phyloP scores from a whole-genome alignment of 768 basidiomycete genomes.

The Termitomyces sp. region DNA sequence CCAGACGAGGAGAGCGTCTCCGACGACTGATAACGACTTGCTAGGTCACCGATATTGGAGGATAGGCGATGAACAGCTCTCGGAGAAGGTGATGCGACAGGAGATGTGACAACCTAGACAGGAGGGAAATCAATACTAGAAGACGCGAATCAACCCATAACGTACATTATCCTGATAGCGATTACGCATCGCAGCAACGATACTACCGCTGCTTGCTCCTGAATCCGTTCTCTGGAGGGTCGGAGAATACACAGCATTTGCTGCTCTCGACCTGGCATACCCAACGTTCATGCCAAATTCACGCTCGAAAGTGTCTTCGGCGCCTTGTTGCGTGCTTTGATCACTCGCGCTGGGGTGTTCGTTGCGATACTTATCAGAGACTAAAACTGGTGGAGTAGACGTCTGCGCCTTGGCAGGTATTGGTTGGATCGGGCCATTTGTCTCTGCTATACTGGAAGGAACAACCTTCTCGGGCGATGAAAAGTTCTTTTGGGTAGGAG shows the following conservation, averaged over 20 bases:
- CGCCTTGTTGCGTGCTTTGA: background rate
- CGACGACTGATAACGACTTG: slow-evolving; percentile 53
- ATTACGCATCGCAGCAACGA: slow-evolving; percentile 69
- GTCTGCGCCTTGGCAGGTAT: background rate
- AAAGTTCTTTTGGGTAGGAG: slow-evolving; percentile 3
- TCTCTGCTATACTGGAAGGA: background rate
- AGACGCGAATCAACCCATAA: slow-evolving; percentile 11
- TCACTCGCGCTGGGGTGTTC: background rate
- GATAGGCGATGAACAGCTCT: slow-evolving; percentile 64
- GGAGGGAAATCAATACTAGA: slow-evolving; percentile 4
- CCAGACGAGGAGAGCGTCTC: slow-evolving; percentile 43
- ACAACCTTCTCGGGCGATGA: background rate
- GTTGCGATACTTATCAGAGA: background rate
- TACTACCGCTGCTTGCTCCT: slow-evolving; percentile 47
- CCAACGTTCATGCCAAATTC: slow-evolving; percentile 30
- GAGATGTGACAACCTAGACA: slow-evolving; percentile 29
- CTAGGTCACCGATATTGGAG: slow-evolving; percentile 59
- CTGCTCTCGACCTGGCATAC: slow-evolving; percentile 22
- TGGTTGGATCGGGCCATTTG: background rate
- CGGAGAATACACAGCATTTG: slow-evolving; percentile 27
- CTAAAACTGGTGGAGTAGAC: background rate
- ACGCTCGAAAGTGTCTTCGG: slow-evolving; percentile 22
- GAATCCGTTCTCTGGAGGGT: slow-evolving; percentile 50
- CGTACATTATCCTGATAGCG: slow-evolving; percentile 58
- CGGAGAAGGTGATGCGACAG: slow-evolving; percentile 43